Conservation (phyloP, 1,284 basidiomycete genomes). For the Puccinia triticina region DNA sequence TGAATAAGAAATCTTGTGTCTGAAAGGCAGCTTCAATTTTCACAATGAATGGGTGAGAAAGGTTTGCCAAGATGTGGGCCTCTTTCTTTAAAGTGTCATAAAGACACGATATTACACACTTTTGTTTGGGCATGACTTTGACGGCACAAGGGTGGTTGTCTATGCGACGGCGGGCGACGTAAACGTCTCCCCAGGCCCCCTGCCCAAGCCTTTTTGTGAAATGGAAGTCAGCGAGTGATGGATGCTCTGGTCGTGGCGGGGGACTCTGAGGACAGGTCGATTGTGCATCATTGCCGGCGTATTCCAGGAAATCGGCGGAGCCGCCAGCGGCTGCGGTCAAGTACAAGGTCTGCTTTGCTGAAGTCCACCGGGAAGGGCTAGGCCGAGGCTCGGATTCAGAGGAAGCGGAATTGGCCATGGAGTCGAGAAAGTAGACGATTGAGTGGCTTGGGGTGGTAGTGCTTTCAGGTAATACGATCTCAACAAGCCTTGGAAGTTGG, state of each 20-base stretch:
- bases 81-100: conserved; percentile 20
- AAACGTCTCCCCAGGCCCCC: conserved; percentile 22
- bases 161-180: neutral
- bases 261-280: neutral
- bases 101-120: neutral
- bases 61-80: conserved; percentile 2
- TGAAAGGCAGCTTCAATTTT: conserved; percentile 35
- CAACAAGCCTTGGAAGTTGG: no score
- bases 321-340: neutral
- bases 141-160: conserved; percentile 21
- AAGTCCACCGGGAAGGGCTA: neutral
- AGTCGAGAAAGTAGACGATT: neutral
- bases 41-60: conserved; percentile 20
- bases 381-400: neutral
- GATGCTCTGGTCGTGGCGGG: neutral
- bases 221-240: neutral
- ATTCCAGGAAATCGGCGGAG: neutral
- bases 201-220: neutral
- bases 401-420: neutral
- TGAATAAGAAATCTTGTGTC: conserved; percentile 10
- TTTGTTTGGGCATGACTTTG: conserved; percentile 9
- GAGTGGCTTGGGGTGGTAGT: no score
- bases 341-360: neutral
- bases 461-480: no score
- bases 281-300: neutral